Percentiles rank a stretch among this genome's conserved stretches.
These are phyloP conservation scores for Hippophae rhamnoides DNA, from an alignment of 306 rosid species.

Conservation along the genomic window DNA sequence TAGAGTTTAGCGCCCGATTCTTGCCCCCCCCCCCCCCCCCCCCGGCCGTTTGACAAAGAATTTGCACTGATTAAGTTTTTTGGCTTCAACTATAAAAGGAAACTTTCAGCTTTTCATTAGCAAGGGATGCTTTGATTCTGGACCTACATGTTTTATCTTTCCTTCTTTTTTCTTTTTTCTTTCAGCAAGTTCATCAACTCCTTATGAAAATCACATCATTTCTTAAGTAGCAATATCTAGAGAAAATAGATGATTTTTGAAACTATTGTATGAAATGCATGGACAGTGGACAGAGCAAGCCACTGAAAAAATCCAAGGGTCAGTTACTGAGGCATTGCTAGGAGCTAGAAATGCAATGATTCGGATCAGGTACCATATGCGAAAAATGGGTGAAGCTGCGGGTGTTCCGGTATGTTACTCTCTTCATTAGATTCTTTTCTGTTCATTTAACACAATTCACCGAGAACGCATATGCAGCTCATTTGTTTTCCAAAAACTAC, in stretches of 20 bases:
- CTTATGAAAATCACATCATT: constrained; percentile 1
- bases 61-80: too few species aligned
- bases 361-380: constrained; percentile 68
- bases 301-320: constrained; percentile 45
- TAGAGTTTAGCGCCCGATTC: not conserved
- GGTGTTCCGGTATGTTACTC: constrained; percentile 80
- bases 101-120: too few species aligned
- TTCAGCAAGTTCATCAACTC: constrained; percentile 3
- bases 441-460: not conserved
- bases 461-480: too few species aligned
- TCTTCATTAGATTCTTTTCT: constrained; percentile 14
- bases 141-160: too few species aligned
- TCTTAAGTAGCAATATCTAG: not conserved
- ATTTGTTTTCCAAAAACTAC: too few species aligned
- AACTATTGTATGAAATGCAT: constrained; percentile 19
- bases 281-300: constrained; percentile 81
- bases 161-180: not conserved
- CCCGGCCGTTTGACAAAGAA: too few species aligned
- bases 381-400: constrained; percentile 80
- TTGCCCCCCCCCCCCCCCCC: not conserved
- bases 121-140: too few species aligned
- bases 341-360: constrained; percentile 86
- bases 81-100: too few species aligned
- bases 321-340: constrained; percentile 50
- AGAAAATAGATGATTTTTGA: constrained; percentile 20